phyloP scores from a whole-genome alignment of 805 yeast genomes.

The Wickerhamomyces chambardii region DNA sequence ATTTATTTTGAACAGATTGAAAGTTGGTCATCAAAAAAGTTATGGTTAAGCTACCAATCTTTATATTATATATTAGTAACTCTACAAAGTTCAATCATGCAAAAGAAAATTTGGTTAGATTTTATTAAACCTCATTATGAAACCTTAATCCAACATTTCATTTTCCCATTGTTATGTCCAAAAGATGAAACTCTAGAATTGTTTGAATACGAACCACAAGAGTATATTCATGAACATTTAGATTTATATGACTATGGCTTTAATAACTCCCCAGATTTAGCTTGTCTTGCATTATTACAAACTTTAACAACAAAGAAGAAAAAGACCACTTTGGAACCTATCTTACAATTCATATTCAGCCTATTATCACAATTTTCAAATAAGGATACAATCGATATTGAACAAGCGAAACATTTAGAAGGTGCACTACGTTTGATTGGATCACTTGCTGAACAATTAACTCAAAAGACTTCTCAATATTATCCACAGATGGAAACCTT shows the following conservation, averaged over 20 bases:
- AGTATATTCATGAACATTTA: slow-evolving; percentile 68
- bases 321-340: slow-evolving; percentile 47
- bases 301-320: slow-evolving; percentile 66
- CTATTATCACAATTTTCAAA: slow-evolving; percentile 30
- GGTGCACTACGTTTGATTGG: slow-evolving; percentile 78
- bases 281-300: slow-evolving; percentile 66
- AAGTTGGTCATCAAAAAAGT: slow-evolving; percentile 54
- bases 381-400: slow-evolving; percentile 23
- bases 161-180: slow-evolving; percentile 71
- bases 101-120: slow-evolving; percentile 51
- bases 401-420: slow-evolving; percentile 60
- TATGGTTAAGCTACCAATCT: slow-evolving; percentile 66
- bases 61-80: slow-evolving; percentile 59
- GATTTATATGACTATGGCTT: slow-evolving; percentile 48
- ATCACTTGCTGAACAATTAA: slow-evolving; percentile 51
- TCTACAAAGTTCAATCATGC: slow-evolving; percentile 49
- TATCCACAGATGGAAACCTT: slow-evolving; percentile 60
- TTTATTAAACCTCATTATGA: slow-evolving; percentile 57
- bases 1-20: slow-evolving; percentile 60
- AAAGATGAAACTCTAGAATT: slow-evolving; percentile 57
- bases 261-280: slow-evolving; percentile 59
- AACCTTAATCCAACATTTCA: slow-evolving; percentile 56
- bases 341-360: slow-evolving; percentile 49
- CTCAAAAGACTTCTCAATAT: slow-evolving; percentile 47
- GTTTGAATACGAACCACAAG: slow-evolving; percentile 83